These are phyloP conservation scores for Arthromyces matolae DNA, from an alignment of 768 basidiomycete species.

Conservation along the genomic window DNA sequence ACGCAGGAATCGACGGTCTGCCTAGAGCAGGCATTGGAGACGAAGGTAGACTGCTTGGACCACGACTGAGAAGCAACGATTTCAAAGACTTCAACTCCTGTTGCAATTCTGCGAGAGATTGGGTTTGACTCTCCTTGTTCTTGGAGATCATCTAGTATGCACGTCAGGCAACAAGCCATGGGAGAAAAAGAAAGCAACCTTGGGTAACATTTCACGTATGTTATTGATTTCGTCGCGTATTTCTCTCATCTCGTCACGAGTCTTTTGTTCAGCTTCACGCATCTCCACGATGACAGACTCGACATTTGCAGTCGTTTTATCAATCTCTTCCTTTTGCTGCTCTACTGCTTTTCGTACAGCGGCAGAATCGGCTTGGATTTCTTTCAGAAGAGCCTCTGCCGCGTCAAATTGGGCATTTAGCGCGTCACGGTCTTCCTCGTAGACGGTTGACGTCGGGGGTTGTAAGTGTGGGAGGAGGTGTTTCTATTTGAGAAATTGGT, in stretches of 20 bases:
- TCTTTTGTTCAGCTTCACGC: slow-evolving; percentile 72
- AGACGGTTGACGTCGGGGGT: slow-evolving; percentile 84
- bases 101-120: slow-evolving; percentile 83
- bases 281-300: slow-evolving; percentile 70
- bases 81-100: slow-evolving; percentile 94
- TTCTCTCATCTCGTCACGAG: slow-evolving; percentile 86
- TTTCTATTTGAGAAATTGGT: slow-evolving; percentile 64
- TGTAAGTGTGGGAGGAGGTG: slow-evolving; percentile 86
- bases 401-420: slow-evolving; percentile 88
- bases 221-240: slow-evolving; percentile 88
- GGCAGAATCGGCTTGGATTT: slow-evolving; percentile 74
- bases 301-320: slow-evolving; percentile 69
- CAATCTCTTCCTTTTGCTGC: slow-evolving; percentile 70
- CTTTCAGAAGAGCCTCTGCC: slow-evolving; percentile 74
- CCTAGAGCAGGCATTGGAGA: slow-evolving; percentile 52
- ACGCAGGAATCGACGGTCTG: slow-evolving; percentile 79
- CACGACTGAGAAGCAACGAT: slow-evolving; percentile 76
- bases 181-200: slow-evolving; percentile 44
- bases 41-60: slow-evolving; percentile 46
- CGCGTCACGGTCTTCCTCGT: slow-evolving; percentile 83
- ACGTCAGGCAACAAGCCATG: slow-evolving; percentile 2
- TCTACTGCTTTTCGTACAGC: slow-evolving; percentile 72
- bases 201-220: slow-evolving; percentile 89
- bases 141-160: slow-evolving; percentile 86
- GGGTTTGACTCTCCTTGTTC: slow-evolving; percentile 80